These are phyloP conservation scores for Silene latifolia DNA, from an alignment of 148 eudicot genomes.

Conservation along the genomic window DNA sequence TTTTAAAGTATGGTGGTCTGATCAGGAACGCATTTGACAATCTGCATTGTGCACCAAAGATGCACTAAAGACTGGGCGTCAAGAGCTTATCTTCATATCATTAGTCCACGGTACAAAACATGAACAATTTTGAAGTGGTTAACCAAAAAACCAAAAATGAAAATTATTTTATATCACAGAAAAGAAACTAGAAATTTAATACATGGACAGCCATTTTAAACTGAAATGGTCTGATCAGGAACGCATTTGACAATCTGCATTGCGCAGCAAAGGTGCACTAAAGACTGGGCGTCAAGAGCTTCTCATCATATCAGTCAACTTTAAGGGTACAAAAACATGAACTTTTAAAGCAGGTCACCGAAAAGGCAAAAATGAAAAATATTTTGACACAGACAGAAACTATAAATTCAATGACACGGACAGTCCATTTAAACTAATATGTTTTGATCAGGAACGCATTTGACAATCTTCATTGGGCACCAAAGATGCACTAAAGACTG, in stretches of 20 bases:
- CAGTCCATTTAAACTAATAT: no score
- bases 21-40: constrained; percentile 5
- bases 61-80: constrained; percentile 9
- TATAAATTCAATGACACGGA: background rate
- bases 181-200: background rate
- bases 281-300: constrained; percentile 1
- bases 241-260: constrained; percentile 12
- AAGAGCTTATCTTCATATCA: background rate
- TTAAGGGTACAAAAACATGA: no score
- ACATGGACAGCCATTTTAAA: no score
- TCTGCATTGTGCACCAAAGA: constrained; percentile 1
- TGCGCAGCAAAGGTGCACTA: background rate
- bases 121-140: no score
- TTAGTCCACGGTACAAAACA: no score
- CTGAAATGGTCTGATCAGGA: no score
- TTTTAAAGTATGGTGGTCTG: background rate
- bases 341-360: no score
- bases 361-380: no score
- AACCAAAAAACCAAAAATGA: no score
- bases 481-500: constrained; percentile 4
- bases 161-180: no score
- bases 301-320: background rate
- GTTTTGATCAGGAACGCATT: constrained; percentile 11
- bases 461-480: background rate
- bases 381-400: no score